Conservation (phyloP, 1,284 basidiomycete species). For the Cutaneotrichosporon daszewskae region DNA sequence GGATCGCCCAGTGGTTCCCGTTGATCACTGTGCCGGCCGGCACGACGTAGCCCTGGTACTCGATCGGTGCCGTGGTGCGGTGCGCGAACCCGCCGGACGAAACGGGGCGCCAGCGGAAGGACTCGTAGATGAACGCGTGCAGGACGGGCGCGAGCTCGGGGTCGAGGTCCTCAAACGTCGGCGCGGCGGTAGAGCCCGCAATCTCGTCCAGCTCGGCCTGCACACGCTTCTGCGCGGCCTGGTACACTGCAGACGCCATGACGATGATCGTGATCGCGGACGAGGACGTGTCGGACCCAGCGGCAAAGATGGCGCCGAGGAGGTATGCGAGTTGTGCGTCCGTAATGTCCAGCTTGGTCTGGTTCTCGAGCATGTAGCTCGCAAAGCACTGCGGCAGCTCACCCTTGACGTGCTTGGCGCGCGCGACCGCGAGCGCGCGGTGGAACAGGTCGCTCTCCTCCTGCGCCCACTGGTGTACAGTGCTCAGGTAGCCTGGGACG, state of each 20-base stretch:
- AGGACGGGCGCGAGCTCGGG: constrained; percentile 1
- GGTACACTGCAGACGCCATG: constrained; percentile 61
- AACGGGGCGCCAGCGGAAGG: constrained; percentile 19
- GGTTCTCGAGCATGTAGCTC: not conserved
- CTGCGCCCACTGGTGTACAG: constrained; percentile 47
- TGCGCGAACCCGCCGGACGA: constrained; percentile 13
- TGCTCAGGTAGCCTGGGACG: constrained; percentile 57
- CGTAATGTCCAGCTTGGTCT: not conserved
- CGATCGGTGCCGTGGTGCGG: constrained; percentile 2
- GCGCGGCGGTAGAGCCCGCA: not conserved
- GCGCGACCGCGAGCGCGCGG: not conserved
- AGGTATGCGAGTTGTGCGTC: constrained; percentile 17
- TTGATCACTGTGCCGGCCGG: constrained; percentile 6
- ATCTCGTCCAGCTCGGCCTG: constrained; percentile 59
- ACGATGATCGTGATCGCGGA: constrained; percentile 56
- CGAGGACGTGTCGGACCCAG: constrained; percentile 47
- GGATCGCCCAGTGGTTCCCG: constrained; percentile 18
- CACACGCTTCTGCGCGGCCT: constrained; percentile 54
- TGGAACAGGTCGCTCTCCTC: constrained; percentile 59
- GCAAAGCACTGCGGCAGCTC: constrained; percentile 40
- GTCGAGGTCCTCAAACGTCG: constrained; percentile 10
- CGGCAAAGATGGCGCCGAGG: constrained; percentile 5
- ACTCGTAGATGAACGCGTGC: constrained; percentile 13
- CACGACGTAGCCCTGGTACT: constrained; percentile 4
- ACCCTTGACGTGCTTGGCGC: constrained; percentile 46